Conservation (phyloP, 2,329 filamentous ascomycete genomes). For the Pseudonectria buxi region DNA sequence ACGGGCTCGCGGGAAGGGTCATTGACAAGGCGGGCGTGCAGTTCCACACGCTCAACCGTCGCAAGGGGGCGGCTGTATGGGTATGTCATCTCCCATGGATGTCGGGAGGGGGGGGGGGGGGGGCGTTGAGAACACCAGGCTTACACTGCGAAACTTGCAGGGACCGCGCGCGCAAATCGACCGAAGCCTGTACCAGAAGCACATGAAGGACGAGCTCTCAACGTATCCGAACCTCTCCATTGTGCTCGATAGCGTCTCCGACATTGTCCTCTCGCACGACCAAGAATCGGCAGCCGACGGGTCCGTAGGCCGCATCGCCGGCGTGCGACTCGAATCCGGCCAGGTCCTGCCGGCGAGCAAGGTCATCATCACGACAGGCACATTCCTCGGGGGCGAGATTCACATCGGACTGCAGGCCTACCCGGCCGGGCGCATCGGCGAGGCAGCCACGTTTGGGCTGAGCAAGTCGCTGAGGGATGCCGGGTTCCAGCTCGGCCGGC, state of each 20-base stretch:
- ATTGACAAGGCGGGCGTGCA: conserved; percentile 95
- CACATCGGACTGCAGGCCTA: conserved; percentile 83
- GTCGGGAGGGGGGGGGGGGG: not conserved
- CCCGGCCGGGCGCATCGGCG: conserved; percentile 86
- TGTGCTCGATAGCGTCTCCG: conserved; percentile 80
- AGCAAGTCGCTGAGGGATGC: conserved; percentile 85
- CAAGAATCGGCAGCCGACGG: conserved; percentile 32
- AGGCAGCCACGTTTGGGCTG: conserved; percentile 84
- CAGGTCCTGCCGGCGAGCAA: conserved; percentile 72
- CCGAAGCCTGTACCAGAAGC: conserved; percentile 74
- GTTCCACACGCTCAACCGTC: conserved; percentile 80
- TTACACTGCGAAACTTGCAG: conserved; percentile 23
- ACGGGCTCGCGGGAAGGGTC: conserved; percentile 79
- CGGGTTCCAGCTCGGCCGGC: conserved; percentile 78
- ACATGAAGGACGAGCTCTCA: conserved; percentile 84
- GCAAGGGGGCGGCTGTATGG: conserved; percentile 94
- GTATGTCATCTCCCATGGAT: conserved; percentile 25
- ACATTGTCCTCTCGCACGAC: conserved; percentile 64
- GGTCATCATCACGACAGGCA: conserved; percentile 93
- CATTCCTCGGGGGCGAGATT: conserved; percentile 91
- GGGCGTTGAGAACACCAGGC: conserved; percentile 1
- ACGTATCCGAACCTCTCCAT: conserved; percentile 73
- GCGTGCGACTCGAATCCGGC: conserved; percentile 80
- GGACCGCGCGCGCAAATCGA: conserved; percentile 96
- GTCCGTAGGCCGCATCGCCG: conserved; percentile 66